phyloP scores from a whole-genome alignment of 2,329 filamentous ascomycete genomes.

The Nigrospora sphaerica region DNA sequence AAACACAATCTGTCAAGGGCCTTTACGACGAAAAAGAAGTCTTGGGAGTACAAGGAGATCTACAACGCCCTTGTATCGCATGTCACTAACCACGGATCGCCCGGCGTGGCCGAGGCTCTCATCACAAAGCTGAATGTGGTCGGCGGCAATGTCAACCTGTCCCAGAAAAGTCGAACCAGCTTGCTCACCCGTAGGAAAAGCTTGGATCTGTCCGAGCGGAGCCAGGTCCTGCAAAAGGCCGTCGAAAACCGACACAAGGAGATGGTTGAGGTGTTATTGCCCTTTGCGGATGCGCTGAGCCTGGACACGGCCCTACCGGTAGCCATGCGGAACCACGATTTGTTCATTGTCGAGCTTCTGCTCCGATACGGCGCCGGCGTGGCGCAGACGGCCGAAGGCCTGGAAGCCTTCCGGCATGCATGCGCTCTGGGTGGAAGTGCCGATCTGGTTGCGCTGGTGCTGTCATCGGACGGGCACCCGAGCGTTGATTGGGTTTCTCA shows the following conservation, averaged over 20 bases:
- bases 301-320: slow-evolving; percentile 42
- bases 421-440: slow-evolving; percentile 38
- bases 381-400: slow-evolving; percentile 38
- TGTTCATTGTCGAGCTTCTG: slow-evolving; percentile 37
- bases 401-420: slow-evolving; percentile 45
- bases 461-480: slow-evolving; percentile 42
- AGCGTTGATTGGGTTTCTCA: slow-evolving; percentile 35
- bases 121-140: slow-evolving; percentile 39
- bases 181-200: slow-evolving; percentile 43
- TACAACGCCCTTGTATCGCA: slow-evolving; percentile 43
- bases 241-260: slow-evolving; percentile 42
- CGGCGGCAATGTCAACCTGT: slow-evolving; percentile 44
- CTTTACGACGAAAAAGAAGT: slow-evolving; percentile 40
- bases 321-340: slow-evolving; percentile 38
- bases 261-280: slow-evolving; percentile 46
- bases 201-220: slow-evolving; percentile 41
- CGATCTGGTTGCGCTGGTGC: slow-evolving; percentile 38
- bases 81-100: slow-evolving; percentile 39
- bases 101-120: slow-evolving; percentile 49
- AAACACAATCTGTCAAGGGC: slow-evolving; percentile 34
- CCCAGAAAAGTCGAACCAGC: slow-evolving; percentile 38
- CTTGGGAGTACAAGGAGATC: slow-evolving; percentile 45
- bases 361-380: slow-evolving; percentile 43
- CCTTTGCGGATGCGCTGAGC: slow-evolving; percentile 42
- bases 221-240: slow-evolving; percentile 42